Evolutionary conservation across 2,329 filamentous ascomycete genomes (phyloP).

Genomic region (Diplodia mutila): DNA sequence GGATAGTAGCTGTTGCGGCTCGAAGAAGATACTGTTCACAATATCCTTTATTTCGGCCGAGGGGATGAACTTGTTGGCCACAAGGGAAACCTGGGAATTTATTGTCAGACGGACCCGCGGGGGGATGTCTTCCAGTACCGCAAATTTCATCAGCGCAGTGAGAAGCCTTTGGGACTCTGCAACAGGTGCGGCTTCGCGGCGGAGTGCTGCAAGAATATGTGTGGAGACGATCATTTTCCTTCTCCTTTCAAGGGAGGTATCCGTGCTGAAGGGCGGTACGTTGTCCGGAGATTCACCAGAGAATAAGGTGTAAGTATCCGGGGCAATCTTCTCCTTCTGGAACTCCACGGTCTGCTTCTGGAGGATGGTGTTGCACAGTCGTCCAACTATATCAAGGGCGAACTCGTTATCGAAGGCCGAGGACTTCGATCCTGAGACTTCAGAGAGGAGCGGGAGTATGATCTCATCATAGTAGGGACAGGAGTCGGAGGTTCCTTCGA

Average conservation of each 20-base stretch:
- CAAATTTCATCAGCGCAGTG: constrained; percentile 44
- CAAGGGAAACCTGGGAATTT: constrained; percentile 50
- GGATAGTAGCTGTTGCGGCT: constrained; percentile 38
- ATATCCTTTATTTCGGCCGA: constrained; percentile 44
- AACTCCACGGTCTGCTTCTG: constrained; percentile 54
- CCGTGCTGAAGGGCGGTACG: constrained; percentile 38
- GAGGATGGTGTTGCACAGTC: constrained; percentile 63
- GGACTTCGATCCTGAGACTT: constrained; percentile 39
- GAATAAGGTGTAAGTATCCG: constrained; percentile 61
- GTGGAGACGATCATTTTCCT: constrained; percentile 61
- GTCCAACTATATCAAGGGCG: constrained; percentile 63
- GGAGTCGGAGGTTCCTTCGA: constrained; percentile 47
- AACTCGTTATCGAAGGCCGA: constrained; percentile 51
- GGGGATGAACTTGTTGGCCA: constrained; percentile 54
- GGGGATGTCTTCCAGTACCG: constrained; percentile 36
- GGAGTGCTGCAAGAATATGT: constrained; percentile 58
- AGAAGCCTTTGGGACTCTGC: constrained; percentile 39
- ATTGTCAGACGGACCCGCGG: constrained; percentile 38
- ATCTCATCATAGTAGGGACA: constrained; percentile 53
- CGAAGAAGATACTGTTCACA: constrained; percentile 44
- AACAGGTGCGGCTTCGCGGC: constrained; percentile 40
- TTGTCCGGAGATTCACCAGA: constrained; percentile 36
- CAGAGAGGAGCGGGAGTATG: constrained; percentile 47
- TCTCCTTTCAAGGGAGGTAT: constrained; percentile 40
- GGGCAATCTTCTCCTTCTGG: constrained; percentile 56